phyloP scores from a whole-genome alignment of 2,329 filamentous ascomycete species.

The Purpureocillium lavendulum region DNA sequence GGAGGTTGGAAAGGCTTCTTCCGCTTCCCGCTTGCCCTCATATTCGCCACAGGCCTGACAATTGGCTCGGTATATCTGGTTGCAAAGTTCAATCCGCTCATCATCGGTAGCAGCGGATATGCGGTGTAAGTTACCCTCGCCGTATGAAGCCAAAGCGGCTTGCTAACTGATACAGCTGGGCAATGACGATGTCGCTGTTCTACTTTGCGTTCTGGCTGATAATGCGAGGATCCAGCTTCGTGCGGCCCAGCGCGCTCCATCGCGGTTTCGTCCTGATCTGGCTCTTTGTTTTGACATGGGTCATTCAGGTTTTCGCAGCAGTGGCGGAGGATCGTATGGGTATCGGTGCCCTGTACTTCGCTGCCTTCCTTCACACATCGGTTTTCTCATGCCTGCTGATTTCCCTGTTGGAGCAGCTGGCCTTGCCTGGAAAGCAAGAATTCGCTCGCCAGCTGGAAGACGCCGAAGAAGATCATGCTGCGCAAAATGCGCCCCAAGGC shows the following conservation, averaged over 20 bases:
- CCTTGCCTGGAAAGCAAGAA: constrained; percentile 60
- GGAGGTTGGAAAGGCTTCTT: constrained; percentile 77
- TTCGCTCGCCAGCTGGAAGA: constrained; percentile 54
- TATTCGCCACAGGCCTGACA: constrained; percentile 58
- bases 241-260: constrained; percentile 79
- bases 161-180: constrained; percentile 46
- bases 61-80: constrained; percentile 67
- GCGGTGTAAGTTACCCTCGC: constrained; percentile 45
- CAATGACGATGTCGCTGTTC: constrained; percentile 77
- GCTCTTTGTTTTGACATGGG: constrained; percentile 72
- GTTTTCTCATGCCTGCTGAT: constrained; percentile 68
- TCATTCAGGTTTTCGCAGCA: constrained; percentile 61
- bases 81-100: constrained; percentile 77
- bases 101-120: constrained; percentile 85
- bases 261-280: constrained; percentile 75
- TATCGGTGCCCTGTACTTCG: constrained; percentile 69
- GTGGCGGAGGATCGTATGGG: constrained; percentile 68
- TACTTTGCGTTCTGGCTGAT: constrained; percentile 77
- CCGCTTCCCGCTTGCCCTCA: constrained; percentile 70
- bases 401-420: constrained; percentile 72
- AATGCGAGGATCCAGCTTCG: constrained; percentile 67
- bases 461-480: constrained; percentile 20
- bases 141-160: neutral
- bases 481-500: too few relatives aligned
- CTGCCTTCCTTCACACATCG: constrained; percentile 71